phyloP scores from a whole-genome alignment of 2,329 filamentous ascomycete genomes.

The Colletotrichum sp. region DNA sequence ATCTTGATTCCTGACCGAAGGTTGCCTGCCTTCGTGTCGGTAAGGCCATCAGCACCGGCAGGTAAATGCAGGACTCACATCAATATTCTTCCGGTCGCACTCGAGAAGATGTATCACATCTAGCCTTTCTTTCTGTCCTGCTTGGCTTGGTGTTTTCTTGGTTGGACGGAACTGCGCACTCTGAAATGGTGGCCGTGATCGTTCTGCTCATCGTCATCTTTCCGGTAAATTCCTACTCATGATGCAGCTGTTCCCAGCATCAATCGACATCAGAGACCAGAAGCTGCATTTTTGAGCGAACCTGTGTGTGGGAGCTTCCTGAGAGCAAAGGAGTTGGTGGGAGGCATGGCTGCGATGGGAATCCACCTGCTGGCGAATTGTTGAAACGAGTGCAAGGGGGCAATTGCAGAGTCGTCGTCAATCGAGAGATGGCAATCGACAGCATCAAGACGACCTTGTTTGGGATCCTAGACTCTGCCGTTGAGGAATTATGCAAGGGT shows the following conservation, averaged over 20 bases:
- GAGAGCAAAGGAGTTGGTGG: too few species aligned
- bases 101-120: background rate
- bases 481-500: background rate
- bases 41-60: background rate
- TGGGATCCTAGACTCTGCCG: background rate
- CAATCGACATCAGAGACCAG: background rate
- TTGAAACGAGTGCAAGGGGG: background rate
- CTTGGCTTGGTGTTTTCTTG: conserved; percentile 24
- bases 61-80: background rate
- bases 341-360: background rate
- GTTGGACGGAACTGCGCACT: background rate
- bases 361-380: background rate
- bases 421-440: background rate
- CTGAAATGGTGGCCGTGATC: fast-evolving
- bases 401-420: fast-evolving
- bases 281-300: background rate
- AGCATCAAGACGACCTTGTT: background rate
- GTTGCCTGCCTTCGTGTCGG: conserved; percentile 54
- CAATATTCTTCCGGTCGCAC: conserved; percentile 40
- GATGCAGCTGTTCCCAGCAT: background rate
- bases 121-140: background rate
- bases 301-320: background rate
- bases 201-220: background rate
- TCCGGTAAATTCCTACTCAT: fast-evolving
- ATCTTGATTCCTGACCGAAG: conserved; percentile 64